Percentiles rank a stretch among this genome's conserved stretches.
phyloP scores from a whole-genome alignment of 192 early-diverging fungal genomes.

The Backusella tarrabulga region DNA sequence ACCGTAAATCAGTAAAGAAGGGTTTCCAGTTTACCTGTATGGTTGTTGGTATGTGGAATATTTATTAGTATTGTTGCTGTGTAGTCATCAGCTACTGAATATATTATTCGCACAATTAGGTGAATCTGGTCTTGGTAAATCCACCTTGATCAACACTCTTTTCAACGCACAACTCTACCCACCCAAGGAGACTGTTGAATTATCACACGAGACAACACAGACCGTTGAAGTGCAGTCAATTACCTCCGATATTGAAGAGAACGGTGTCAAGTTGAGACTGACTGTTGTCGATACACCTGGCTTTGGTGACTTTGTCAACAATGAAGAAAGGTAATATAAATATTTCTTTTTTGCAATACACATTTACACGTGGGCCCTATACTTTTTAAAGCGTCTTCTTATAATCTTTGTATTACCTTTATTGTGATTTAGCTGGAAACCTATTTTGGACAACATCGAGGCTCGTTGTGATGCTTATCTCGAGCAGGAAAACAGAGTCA shows the following conservation, averaged over 20 bases:
- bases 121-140: slow-evolving; percentile 96
- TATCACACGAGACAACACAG: slow-evolving; percentile 65
- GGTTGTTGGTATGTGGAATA: slow-evolving; percentile 77
- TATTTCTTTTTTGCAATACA: not conserved
- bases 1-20: slow-evolving; percentile 91
- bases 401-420: slow-evolving; percentile 8
- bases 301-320: slow-evolving; percentile 99
- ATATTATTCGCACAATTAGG: slow-evolving; percentile 5
- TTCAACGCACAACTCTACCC: slow-evolving; percentile 91
- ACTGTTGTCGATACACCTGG: slow-evolving; percentile 99
- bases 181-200: slow-evolving; percentile 63
- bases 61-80: not conserved
- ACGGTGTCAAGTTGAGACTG: slow-evolving; percentile 89
- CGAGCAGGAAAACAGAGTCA: slow-evolving; percentile 91
- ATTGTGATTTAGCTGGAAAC: slow-evolving; percentile 79
- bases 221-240: slow-evolving; percentile 81
- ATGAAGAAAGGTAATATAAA: slow-evolving; percentile 78
- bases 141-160: slow-evolving; percentile 96
- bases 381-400: not conserved
- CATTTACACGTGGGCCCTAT: not conserved
- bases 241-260: slow-evolving; percentile 94
- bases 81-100: not conserved
- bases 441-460: slow-evolving; percentile 95
- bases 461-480: slow-evolving; percentile 92
- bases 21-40: slow-evolving; percentile 97